Evolutionary conservation across 179 eudicot species (phyloP), one percentile per base, ranked within the genome.

Genomic region (Amaranthus tricolor): DNA sequence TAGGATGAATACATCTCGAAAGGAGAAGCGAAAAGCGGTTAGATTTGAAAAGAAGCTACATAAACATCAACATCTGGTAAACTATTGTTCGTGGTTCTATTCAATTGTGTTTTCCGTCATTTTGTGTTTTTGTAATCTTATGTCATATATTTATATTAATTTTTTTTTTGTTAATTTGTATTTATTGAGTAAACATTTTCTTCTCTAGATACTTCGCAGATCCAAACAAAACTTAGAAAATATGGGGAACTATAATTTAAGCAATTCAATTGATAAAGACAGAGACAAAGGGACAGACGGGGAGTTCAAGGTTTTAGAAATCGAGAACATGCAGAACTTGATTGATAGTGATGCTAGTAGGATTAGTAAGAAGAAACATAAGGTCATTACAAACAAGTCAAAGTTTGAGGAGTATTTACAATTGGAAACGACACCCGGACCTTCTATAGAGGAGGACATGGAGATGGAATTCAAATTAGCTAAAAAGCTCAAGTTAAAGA

Each of bases 401-500:
- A 88, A 86, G 66, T 90, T 90, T 66, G 90, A 89, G 80, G 87
- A 90, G 81, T 88, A 78, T 80, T 71, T 90, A 66, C 88, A 81
- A 56, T 73, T 89, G 82, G 90, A 87, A 62, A 79, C 51, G 57
- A 83, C 83, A 55, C 40, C 19, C n/a, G 87, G 79, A 47, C 78
- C 71, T 51, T 80, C 89, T 43, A 82, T 84, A 59, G 88, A 87
- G 77, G 87, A 84, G 68, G 97, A 90, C 82, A 79, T 90, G 81
- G 84, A 79, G 50, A 51, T 83, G 80, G 95, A 92, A 77, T 82
- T 80, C 68, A 84, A 84, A 75, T 80, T 92, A 70, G 89, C 90
- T 17, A 93, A 91, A 70, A 93, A 82, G 70, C 84, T 93, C 47
- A 93, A 91, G 72, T 84, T 89, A 53, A 91, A 90, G 75, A 71